phyloP scores from a whole-genome alignment of 371 early-diverging fungal genomes.

The Mucor mucedo region DNA sequence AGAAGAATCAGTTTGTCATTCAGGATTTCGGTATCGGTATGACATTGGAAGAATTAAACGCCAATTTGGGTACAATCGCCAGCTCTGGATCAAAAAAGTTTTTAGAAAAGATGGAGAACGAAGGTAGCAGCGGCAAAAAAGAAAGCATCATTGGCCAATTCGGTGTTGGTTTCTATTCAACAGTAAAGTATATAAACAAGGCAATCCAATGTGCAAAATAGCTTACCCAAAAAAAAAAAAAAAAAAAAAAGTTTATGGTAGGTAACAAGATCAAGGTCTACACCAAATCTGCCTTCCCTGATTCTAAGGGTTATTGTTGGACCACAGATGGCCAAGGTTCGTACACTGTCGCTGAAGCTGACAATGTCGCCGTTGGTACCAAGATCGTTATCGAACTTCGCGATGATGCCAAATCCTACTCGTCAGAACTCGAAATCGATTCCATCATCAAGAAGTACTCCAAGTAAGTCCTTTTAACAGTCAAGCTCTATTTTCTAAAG shows the following conservation, averaged over 20 bases:
- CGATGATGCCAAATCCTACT: constrained; percentile 87
- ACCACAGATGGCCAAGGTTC: constrained; percentile 82
- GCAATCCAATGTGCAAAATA: too few relatives aligned
- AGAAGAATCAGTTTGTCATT: constrained; percentile 82
- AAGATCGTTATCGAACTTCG: constrained; percentile 92
- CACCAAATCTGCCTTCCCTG: constrained; percentile 75
- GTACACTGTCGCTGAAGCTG: constrained; percentile 79
- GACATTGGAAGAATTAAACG: constrained; percentile 90
- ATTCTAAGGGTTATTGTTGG: constrained; percentile 84
- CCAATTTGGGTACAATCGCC: constrained; percentile 97
- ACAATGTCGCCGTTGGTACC: constrained; percentile 86
- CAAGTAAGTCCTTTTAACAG: constrained; percentile 49
- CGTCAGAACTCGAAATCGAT: constrained; percentile 74
- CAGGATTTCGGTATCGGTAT: constrained; percentile 98
- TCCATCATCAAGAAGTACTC: constrained; percentile 94
- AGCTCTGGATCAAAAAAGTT: constrained; percentile 92
- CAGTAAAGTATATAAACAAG: constrained; percentile 41
- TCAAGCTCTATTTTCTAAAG: constrained; percentile 39
- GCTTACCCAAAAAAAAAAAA: too few relatives aligned
- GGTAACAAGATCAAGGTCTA: constrained; percentile 84
- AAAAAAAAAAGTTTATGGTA: constrained; percentile 74
- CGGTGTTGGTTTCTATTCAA: constrained; percentile 92
- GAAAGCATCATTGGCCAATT: constrained; percentile 97
- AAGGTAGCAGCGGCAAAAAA: constrained; percentile 61
- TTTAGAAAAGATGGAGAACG: constrained; percentile 78